Evolutionary conservation across 371 early-diverging fungal genomes (phyloP).

Genomic region (Circinella umbellata): DNA sequence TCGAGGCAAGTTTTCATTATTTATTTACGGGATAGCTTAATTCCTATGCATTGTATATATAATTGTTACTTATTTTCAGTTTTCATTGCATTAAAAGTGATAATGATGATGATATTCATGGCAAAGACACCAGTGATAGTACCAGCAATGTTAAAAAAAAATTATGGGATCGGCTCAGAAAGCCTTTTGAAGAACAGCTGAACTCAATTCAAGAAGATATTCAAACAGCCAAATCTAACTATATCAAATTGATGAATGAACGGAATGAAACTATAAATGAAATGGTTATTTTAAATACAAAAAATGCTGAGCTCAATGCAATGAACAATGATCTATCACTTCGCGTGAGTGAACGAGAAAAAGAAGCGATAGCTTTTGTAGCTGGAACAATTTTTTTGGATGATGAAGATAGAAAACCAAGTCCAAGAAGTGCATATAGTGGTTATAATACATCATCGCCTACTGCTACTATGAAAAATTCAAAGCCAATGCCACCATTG

Average conservation of each 20-base stretch:
- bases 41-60: no score
- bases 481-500: not conserved
- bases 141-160: not conserved
- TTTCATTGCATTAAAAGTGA: no score
- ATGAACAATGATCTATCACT: constrained; percentile 64
- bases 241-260: not conserved
- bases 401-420: not conserved
- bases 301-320: constrained; percentile 58
- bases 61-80: not conserved
- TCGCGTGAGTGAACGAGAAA: constrained; percentile 51
- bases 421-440: not conserved
- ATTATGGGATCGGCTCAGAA: not conserved
- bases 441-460: not conserved
- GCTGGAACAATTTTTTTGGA: constrained; percentile 32
- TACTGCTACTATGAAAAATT: not conserved
- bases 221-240: constrained; percentile 5
- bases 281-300: constrained; percentile 61
- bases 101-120: not conserved
- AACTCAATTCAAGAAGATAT: constrained; percentile 14
- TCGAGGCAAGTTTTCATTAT: not conserved
- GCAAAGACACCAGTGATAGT: not conserved
- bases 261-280: constrained; percentile 47
- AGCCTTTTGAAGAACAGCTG: constrained; percentile 7
- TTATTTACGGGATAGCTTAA: no score
- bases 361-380: constrained; percentile 49